These are phyloP conservation scores for Colletotrichum chrysophilum DNA, from an alignment of 2,329 filamentous ascomycete species.

Conservation along the genomic window DNA sequence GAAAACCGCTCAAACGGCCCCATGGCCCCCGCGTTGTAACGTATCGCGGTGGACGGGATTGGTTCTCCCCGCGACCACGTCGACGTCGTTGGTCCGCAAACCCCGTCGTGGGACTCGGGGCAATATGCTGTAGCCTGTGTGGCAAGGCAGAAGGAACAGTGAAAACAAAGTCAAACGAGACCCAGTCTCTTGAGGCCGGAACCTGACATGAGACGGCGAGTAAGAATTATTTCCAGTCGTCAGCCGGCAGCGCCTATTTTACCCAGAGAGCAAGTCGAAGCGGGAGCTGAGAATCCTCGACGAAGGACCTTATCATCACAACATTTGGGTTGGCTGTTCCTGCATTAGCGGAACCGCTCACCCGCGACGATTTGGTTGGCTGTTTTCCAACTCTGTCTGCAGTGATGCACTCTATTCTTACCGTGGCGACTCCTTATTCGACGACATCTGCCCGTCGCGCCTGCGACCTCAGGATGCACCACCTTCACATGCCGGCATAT, in stretches of 20 bases:
- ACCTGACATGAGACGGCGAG: neutral
- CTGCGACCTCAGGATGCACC: neutral
- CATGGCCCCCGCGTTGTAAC: neutral
- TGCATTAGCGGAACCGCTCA: slow-evolving; percentile 17
- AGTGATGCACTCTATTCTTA: neutral
- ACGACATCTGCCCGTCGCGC: neutral
- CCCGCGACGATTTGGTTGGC: neutral
- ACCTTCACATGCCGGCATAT: neutral
- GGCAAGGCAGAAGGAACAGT: neutral
- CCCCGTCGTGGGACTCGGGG: slow-evolving; percentile 1
- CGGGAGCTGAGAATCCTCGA: neutral
- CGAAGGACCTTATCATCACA: neutral
- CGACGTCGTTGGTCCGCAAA: neutral
- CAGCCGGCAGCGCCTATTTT: neutral
- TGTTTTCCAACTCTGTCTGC: neutral
- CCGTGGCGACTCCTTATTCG: slow-evolving; percentile 17
- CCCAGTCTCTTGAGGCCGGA: neutral
- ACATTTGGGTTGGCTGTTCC: slow-evolving; percentile 14
- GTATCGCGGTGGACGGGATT: neutral
- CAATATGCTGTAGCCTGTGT: neutral
- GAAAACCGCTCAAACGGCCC: slow-evolving; percentile 12
- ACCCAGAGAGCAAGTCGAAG: neutral
- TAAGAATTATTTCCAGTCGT: neutral
- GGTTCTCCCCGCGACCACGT: slow-evolving; percentile 5
- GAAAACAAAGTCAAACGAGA: neutral